Percentiles rank a stretch among this genome's conserved stretches.
Evolutionary conservation across 768 basidiomycete genomes (phyloP).

Genomic region (Tulasnella sp.): DNA sequence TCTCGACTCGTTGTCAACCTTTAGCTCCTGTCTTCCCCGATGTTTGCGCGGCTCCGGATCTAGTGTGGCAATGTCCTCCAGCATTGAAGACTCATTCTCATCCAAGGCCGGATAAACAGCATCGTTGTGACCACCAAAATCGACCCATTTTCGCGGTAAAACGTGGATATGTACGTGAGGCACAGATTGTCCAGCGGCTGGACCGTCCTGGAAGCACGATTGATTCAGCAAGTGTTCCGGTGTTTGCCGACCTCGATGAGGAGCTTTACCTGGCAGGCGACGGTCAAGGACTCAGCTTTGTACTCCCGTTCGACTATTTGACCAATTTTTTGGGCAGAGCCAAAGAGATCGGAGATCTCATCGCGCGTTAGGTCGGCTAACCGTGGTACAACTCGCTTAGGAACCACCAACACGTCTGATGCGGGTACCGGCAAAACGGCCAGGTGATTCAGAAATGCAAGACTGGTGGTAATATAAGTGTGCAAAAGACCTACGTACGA

Average conservation of each 20-base stretch:
- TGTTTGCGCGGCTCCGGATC: conserved; percentile 26
- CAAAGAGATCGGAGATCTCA: conserved; percentile 79
- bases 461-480: not conserved
- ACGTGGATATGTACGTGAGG: conserved; percentile 97
- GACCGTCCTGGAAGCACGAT: conserved; percentile 64
- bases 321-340: conserved; percentile 73
- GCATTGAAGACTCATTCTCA: conserved; percentile 53
- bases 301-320: conserved; percentile 76
- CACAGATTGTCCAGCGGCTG: conserved; percentile 78
- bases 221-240: conserved; percentile 7
- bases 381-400: conserved; percentile 50
- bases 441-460: not conserved
- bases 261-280: conserved; percentile 78
- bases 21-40: conserved; percentile 30
- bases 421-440: not conserved
- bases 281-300: conserved; percentile 74
- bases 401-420: conserved; percentile 55
- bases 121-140: conserved; percentile 43
- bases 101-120: conserved; percentile 28
- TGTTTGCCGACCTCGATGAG: not conserved
- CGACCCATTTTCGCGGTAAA: conserved; percentile 67
- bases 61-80: conserved; percentile 60
- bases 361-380: conserved; percentile 47
- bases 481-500: conserved; percentile 54
- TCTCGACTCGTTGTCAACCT: conserved; percentile 65